Base-by-base conservation (phyloP, 2,329 filamentous ascomycete genomes). In the Thielaviopsis punctulata region DNA sequence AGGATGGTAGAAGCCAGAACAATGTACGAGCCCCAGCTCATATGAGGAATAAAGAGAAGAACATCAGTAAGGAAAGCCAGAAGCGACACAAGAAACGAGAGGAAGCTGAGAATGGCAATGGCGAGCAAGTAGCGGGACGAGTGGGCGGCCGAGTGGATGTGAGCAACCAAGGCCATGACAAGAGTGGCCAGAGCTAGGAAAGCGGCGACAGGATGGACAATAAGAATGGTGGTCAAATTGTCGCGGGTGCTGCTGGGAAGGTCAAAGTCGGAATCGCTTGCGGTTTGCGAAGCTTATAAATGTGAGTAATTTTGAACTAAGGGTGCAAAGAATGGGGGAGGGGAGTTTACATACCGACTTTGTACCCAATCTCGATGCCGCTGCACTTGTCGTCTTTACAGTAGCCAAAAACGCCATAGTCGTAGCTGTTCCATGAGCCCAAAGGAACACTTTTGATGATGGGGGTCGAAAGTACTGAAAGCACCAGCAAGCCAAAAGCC, bases 1-100 rank as follows among this genome's bases (percentile, higher is more conserved):
- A 95, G 69, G 55, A 95, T 83, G 22, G 89, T 93, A 23, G 90
- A 86, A 9, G 80, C 90, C 48, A 96, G 73, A 15, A 95, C 89
- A 59, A 96, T 79, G 73, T 90, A 98, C 55, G 89, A 88, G 57
- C 89, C 92, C 87, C 89, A 96, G 62, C 82, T 79, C 69, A 95
- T 70, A 66, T 96, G 89, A 47, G 92, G 92, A 15, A 95, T 85
- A 63, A 98, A 98, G 21, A 98, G 73, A 30, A 98, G 72, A 23
- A 96, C 86, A 66, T 98, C 92, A 60, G 96, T 82, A 23, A 98
- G 71, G 68, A 96, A 96, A 22, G 89, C 85, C 53, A 95, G 73
- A 1, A 95, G 73, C 46, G 86, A 82, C 58, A 92, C 76, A 25
- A 96, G 69, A 46, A 96, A 80, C 8, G 88, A 88, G 48, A 94